phyloP scores from a whole-genome alignment of 768 basidiomycete genomes.

The Grammothele lineata region DNA sequence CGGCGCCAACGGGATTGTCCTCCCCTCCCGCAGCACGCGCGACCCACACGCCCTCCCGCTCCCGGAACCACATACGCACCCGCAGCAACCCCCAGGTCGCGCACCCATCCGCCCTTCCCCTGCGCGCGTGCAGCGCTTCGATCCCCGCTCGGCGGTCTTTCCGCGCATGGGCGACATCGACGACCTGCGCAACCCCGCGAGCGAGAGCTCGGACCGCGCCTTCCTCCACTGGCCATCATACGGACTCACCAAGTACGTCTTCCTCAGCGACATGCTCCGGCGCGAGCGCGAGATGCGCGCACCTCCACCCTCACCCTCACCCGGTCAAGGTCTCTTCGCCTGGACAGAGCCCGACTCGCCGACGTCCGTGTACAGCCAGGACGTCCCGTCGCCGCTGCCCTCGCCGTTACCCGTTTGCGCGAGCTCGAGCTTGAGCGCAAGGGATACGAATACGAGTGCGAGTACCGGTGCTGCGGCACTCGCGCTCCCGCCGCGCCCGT shows the following conservation, averaged over 20 bases:
- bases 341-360: slow-evolving; percentile 3
- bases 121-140: neutral
- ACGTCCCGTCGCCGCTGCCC: neutral
- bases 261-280: slow-evolving; percentile 4
- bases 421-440: neutral
- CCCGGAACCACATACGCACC: neutral
- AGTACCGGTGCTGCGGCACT: too few species aligned
- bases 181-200: slow-evolving; percentile 4
- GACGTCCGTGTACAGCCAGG: slow-evolving; percentile 3
- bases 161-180: slow-evolving; percentile 8
- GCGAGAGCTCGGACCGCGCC: slow-evolving; percentile 7
- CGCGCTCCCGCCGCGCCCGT: too few species aligned
- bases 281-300: neutral
- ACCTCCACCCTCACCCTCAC: neutral
- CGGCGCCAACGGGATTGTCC: neutral
- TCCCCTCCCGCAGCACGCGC: neutral
- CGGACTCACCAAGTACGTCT: slow-evolving; percentile 2
- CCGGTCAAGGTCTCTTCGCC: neutral
- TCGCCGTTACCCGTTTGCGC: neutral
- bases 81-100: too few species aligned
- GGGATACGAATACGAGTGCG: neutral
- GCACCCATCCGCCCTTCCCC: too few species aligned
- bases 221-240: slow-evolving; percentile 5
- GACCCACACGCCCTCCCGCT: neutral
- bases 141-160: slow-evolving; percentile 3